Percentiles rank a stretch among this genome's conserved stretches.
Conservation (phyloP, 495 filamentous ascomycete species). For the Beverwykella pulmonaria region DNA sequence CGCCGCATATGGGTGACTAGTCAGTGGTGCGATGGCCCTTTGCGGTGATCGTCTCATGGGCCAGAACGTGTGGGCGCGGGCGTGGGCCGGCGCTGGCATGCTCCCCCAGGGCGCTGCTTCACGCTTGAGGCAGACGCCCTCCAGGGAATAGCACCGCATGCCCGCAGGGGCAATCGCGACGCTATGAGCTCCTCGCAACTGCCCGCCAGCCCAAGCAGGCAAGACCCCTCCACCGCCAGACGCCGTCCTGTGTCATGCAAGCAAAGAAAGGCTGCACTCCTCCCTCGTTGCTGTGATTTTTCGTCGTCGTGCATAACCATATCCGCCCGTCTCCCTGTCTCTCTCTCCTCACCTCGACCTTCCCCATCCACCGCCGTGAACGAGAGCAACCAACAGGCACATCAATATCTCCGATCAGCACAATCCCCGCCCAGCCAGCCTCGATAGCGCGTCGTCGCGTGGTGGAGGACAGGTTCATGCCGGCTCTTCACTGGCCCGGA, state of each 20-base stretch:
- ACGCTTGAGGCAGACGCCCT: slow-evolving; percentile 13
- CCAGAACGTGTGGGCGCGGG: slow-evolving; percentile 26
- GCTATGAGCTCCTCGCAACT: slow-evolving; percentile 6
- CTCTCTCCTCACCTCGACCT: neutral
- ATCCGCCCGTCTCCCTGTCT: neutral
- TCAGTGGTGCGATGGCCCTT: neutral
- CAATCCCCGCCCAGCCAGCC: neutral
- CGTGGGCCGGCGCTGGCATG: slow-evolving; percentile 12
- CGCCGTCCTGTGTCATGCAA: slow-evolving; percentile 30
- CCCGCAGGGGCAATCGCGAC: slow-evolving; percentile 26
- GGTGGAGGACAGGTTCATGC: slow-evolving; percentile 17
- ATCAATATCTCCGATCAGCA: slow-evolving; percentile 6
- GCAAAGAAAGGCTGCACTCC: slow-evolving; percentile 21
- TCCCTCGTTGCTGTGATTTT: neutral
- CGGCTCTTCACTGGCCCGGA: slow-evolving; percentile 14
- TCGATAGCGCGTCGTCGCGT: slow-evolving; percentile 20
- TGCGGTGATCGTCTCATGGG: slow-evolving; percentile 36
- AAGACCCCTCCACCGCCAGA: slow-evolving; percentile 34
- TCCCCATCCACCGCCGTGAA: too few relatives aligned
- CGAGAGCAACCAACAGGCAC: too few relatives aligned
- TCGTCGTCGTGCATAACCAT: slow-evolving; percentile 4
- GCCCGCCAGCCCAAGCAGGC: slow-evolving; percentile 24
- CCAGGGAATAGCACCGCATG: slow-evolving; percentile 9
- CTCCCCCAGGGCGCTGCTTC: slow-evolving; percentile 24
- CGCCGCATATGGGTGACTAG: neutral